Evolutionary conservation across 2,329 filamentous ascomycete genomes (phyloP).

Genomic region (Diaporthe ampelina): DNA sequence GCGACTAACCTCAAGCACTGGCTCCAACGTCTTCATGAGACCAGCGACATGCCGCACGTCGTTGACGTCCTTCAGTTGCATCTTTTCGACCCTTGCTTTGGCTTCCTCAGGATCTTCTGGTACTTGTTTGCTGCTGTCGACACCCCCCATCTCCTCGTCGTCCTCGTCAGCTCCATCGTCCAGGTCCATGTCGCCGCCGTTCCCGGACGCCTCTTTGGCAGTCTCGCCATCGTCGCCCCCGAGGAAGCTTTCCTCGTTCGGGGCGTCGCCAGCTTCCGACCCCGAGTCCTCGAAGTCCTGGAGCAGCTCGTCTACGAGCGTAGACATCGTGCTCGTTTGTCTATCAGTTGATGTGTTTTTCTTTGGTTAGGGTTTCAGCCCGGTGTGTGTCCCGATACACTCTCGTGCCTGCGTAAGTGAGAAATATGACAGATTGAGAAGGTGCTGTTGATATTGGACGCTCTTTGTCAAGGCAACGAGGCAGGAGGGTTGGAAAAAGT

Average conservation of each 20-base stretch:
- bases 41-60: slow-evolving; percentile 85
- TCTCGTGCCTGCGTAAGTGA: not conserved
- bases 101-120: slow-evolving; percentile 76
- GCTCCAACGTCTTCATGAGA: slow-evolving; percentile 85
- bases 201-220: slow-evolving; percentile 52
- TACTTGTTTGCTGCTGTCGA: slow-evolving; percentile 61
- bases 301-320: slow-evolving; percentile 90
- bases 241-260: slow-evolving; percentile 63
- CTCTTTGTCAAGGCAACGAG: slow-evolving; percentile 23
- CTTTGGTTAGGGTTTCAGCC: not conserved
- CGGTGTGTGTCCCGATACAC: not conserved
- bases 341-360: not conserved
- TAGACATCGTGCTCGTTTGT: slow-evolving; percentile 75
- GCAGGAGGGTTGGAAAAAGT: slow-evolving; percentile 8
- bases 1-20: slow-evolving; percentile 82
- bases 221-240: slow-evolving; percentile 59
- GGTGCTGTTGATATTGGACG: not conserved
- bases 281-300: slow-evolving; percentile 92
- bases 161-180: slow-evolving; percentile 75
- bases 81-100: slow-evolving; percentile 85
- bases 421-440: not conserved
- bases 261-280: slow-evolving; percentile 78
- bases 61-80: slow-evolving; percentile 79
- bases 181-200: slow-evolving; percentile 66
- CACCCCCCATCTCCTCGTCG: slow-evolving; percentile 66